phyloP scores from a whole-genome alignment of 352 stramenopile species.

The Bremia lactucae region DNA sequence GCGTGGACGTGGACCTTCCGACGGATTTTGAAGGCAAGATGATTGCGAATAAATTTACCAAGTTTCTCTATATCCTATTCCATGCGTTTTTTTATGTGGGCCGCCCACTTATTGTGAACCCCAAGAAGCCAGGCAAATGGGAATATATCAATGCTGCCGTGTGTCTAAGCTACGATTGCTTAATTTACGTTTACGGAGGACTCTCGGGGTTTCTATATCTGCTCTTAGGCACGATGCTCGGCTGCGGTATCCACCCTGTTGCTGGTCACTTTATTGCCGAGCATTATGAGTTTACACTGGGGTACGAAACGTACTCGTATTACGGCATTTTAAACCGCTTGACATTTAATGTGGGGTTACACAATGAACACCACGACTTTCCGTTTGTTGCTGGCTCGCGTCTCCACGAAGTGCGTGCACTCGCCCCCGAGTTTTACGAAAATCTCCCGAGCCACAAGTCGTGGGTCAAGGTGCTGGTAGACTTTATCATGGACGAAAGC shows the following conservation, averaged over 20 bases:
- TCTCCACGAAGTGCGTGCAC: slow-evolving; percentile 83
- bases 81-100: slow-evolving; percentile 92
- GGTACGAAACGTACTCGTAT: slow-evolving; percentile 96
- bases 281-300: slow-evolving; percentile 92
- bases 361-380: slow-evolving; percentile 99
- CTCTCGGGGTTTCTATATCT: slow-evolving; percentile 86
- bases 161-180: slow-evolving; percentile 76
- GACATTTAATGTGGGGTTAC: slow-evolving; percentile 96
- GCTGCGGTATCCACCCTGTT: slow-evolving; percentile 90
- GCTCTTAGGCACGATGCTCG: slow-evolving; percentile 85
- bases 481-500: slow-evolving; percentile 90
- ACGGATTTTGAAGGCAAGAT: slow-evolving; percentile 85
- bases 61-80: slow-evolving; percentile 89
- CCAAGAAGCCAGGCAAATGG: slow-evolving; percentile 76
- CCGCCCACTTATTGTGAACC: slow-evolving; percentile 88
- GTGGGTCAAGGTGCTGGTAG: slow-evolving; percentile 88
- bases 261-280: slow-evolving; percentile 96
- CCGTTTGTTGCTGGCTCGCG: slow-evolving; percentile 85
- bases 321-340: slow-evolving; percentile 95
- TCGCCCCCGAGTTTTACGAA: slow-evolving; percentile 94
- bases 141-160: slow-evolving; percentile 83
- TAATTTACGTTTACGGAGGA: slow-evolving; percentile 78
- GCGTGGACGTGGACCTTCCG: slow-evolving; percentile 91
- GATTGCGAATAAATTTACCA: slow-evolving; percentile 79
- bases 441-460: slow-evolving; percentile 88